These are phyloP conservation scores for Dalbergia cochinchinensis DNA, from an alignment of 306 rosid genomes.

Conservation along the genomic window DNA sequence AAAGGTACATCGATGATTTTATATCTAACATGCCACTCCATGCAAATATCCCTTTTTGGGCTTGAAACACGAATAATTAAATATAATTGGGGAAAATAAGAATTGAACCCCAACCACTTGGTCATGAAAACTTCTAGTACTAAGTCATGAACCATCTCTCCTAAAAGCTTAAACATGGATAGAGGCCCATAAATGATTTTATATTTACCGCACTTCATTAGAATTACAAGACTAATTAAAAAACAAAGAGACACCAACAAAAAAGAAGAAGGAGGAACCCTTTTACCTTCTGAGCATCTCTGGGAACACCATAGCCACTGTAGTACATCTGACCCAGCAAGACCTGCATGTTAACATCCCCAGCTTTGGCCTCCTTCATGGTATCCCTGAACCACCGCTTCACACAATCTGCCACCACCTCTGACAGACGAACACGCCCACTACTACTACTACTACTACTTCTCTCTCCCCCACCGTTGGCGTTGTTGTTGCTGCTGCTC, in stretches of 20 bases:
- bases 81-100: no score
- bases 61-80: no score
- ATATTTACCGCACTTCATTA: not conserved
- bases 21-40: no score
- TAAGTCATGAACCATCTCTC: no score
- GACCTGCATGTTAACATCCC: constrained; percentile 85
- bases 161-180: no score
- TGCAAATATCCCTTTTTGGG: no score
- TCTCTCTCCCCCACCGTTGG: constrained; percentile 44
- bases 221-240: not conserved
- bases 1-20: no score
- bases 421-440: constrained; percentile 66
- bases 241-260: not conserved
- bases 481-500: constrained; percentile 19
- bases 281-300: constrained; percentile 77
- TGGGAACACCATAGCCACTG: constrained; percentile 81
- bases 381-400: constrained; percentile 88
- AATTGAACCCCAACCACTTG: no score
- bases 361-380: constrained; percentile 75
- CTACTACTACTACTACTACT: not conserved
- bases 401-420: constrained; percentile 83
- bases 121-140: no score
- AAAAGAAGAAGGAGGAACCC: not conserved
- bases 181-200: no score
- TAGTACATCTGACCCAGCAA: constrained; percentile 86